phyloP scores from a whole-genome alignment of 2,329 filamentous ascomycete genomes.

The Aspergillus puulaauensis region DNA sequence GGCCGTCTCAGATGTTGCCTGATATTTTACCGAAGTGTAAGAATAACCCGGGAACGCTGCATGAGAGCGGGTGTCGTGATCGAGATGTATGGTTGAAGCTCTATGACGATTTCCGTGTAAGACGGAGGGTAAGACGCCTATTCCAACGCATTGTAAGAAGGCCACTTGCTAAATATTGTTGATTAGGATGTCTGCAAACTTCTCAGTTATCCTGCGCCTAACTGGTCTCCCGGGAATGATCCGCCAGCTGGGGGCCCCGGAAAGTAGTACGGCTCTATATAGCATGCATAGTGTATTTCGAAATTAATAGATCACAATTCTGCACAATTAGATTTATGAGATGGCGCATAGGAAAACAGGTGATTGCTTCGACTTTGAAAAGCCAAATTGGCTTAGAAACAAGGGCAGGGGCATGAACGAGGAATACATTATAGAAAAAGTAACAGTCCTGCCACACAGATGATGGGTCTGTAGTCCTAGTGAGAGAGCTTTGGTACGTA shows the following conservation, averaged over 20 bases:
- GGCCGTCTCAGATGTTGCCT: conserved; percentile 32
- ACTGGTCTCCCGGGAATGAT: conserved; percentile 23
- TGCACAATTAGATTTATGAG: neutral
- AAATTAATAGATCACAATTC: neutral
- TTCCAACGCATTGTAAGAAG: neutral
- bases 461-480: no score
- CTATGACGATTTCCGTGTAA: conserved; percentile 37
- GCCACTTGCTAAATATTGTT: neutral
- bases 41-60: conserved; percentile 32
- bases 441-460: no score
- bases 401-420: no score
- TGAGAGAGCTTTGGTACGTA: no score
- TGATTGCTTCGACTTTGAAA: no score
- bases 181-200: conserved; percentile 33
- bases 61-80: conserved; percentile 39
- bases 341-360: neutral
- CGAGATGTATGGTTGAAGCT: conserved; percentile 38
- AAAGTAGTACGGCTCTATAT: neutral
- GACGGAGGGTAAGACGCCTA: conserved; percentile 27
- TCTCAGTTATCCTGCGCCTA: conserved; percentile 38
- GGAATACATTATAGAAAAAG: no score
- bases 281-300: neutral
- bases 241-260: neutral
- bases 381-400: no score
- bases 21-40: conserved; percentile 36